These are phyloP conservation scores for Oidium heveae DNA, from an alignment of 2,329 filamentous ascomycete genomes.

Conservation along the genomic window DNA sequence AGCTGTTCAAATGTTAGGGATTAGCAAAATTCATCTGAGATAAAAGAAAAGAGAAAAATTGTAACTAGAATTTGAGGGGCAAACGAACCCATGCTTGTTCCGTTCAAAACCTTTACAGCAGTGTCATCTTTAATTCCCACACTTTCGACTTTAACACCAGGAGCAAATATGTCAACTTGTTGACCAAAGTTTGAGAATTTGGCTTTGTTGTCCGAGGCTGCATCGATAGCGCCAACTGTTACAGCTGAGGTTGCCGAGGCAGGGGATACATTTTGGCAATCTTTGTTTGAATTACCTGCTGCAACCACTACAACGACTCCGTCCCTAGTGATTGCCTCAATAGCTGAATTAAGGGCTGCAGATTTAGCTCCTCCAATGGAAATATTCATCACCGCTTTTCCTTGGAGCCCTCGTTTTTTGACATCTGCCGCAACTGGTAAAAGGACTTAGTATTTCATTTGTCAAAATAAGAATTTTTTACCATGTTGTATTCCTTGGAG, in stretches of 20 bases:
- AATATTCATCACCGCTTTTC: slow-evolving; percentile 25
- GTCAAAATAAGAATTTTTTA: slow-evolving; percentile 13
- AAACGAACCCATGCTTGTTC: slow-evolving; percentile 29
- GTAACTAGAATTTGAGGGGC: background rate
- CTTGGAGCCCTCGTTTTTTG: slow-evolving; percentile 11
- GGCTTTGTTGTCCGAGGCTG: slow-evolving; percentile 15
- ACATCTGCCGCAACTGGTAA: slow-evolving; percentile 12
- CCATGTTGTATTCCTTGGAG: slow-evolving; percentile 27
- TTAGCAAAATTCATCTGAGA: background rate
- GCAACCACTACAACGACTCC: slow-evolving; percentile 28
- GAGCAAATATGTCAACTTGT: slow-evolving; percentile 25
- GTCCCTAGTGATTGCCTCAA: slow-evolving; percentile 19
- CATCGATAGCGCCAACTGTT: slow-evolving; percentile 25
- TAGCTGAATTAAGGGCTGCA: slow-evolving; percentile 22
- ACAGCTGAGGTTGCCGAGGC: slow-evolving; percentile 23
- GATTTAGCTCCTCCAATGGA: slow-evolving; percentile 23
- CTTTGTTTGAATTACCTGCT: slow-evolving; percentile 25
- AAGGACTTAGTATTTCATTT: slow-evolving; percentile 9
- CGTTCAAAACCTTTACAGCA: slow-evolving; percentile 24
- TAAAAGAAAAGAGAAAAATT: too few species aligned
- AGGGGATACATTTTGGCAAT: slow-evolving; percentile 18
- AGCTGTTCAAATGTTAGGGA: slow-evolving; percentile 18
- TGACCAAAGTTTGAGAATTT: slow-evolving; percentile 25
- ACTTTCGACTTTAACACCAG: slow-evolving; percentile 21
- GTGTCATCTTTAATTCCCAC: slow-evolving; percentile 20